phyloP scores from a whole-genome alignment of 306 rosid species.

The Sindora glabra region DNA sequence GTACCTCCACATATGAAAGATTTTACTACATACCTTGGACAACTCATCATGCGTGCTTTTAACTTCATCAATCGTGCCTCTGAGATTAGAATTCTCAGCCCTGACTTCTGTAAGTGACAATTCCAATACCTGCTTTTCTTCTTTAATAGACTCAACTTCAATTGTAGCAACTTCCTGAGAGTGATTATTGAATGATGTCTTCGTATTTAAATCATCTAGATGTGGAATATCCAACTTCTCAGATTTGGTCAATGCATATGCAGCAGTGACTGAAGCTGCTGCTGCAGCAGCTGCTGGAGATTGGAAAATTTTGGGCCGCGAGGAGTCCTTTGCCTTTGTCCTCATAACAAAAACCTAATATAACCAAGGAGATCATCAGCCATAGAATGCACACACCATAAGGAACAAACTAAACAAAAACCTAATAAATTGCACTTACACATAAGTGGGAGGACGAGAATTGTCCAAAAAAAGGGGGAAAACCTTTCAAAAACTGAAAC shows the following conservation, averaged over 20 bases:
- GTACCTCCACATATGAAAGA: conserved; percentile 9
- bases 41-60: conserved; percentile 70
- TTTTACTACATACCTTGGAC: conserved; percentile 55
- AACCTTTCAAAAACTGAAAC: too few relatives aligned
- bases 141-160: conserved; percentile 46
- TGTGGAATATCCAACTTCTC: conserved; percentile 52
- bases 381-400: conserved; percentile 14
- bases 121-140: conserved; percentile 51
- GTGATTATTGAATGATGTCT: conserved; percentile 28
- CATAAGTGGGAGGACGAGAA: too few relatives aligned
- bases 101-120: conserved; percentile 50
- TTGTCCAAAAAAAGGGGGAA: too few relatives aligned
- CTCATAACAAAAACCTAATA: conserved; percentile 78
- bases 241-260: conserved; percentile 80
- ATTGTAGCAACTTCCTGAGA: conserved; percentile 21
- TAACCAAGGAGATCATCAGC: conserved; percentile 8
- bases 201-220: conserved; percentile 35
- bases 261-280: conserved; percentile 94
- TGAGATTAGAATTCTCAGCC: conserved; percentile 57
- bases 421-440: neutral
- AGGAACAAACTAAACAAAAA: conserved; percentile 1
- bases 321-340: conserved; percentile 56
- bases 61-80: conserved; percentile 56
- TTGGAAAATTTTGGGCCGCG: conserved; percentile 78
- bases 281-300: conserved; percentile 98